Evolutionary conservation across 129 eudicot genomes (phyloP).

Genomic region (Mikania micrantha): DNA sequence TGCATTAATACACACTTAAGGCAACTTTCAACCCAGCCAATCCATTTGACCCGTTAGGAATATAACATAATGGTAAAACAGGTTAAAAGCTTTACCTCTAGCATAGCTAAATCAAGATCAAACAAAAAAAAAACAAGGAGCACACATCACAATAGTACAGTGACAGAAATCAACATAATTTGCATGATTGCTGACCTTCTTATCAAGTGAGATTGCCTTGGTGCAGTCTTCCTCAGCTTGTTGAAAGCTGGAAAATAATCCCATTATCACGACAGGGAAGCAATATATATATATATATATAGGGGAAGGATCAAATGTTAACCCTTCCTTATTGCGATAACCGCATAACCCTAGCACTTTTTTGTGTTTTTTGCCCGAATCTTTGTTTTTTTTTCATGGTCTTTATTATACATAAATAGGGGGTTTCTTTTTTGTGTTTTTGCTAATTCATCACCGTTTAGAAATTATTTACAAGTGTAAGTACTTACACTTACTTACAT

Average conservation of each 20-base stretch:
- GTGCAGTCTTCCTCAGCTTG: constrained; percentile 88
- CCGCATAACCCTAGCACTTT: too few relatives aligned
- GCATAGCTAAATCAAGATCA: neutral
- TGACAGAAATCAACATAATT: neutral
- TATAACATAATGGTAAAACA: neutral
- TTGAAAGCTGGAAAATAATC: constrained; percentile 46
- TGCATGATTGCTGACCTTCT: constrained; percentile 46
- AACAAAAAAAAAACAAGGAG: neutral
- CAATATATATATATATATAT: neutral
- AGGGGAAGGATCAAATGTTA: too few relatives aligned
- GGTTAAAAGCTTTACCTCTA: constrained; percentile 1
- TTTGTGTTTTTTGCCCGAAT: too few relatives aligned
- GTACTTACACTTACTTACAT: too few relatives aligned
- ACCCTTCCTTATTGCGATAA: too few relatives aligned
- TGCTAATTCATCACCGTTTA: too few relatives aligned
- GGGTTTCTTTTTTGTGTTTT: too few relatives aligned
- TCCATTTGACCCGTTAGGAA: neutral
- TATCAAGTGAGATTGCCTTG: constrained; percentile 72
- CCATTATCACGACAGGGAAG: constrained; percentile 1
- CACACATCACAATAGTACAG: neutral
- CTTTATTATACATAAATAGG: too few relatives aligned
- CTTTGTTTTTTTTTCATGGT: too few relatives aligned
- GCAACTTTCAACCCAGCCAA: neutral
- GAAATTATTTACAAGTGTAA: too few relatives aligned
- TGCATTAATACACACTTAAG: neutral